Conservation (phyloP, 192 early-diverging fungal species). For the Coemansia sp. region DNA sequence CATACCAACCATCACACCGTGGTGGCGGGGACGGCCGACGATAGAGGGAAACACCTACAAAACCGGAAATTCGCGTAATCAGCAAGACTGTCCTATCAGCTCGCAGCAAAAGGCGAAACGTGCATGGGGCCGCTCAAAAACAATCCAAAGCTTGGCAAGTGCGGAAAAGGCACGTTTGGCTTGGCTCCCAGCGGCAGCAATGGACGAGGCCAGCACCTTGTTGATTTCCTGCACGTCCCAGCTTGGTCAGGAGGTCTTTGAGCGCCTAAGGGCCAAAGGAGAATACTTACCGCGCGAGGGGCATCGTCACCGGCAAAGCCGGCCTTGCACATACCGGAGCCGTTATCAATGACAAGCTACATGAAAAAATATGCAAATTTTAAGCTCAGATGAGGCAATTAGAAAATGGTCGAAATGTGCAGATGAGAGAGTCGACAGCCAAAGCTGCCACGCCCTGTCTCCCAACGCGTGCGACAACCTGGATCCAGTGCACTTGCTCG, state of each 20-base stretch:
- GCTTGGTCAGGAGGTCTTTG: too few relatives aligned
- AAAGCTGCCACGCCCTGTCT: too few relatives aligned
- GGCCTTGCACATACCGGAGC: conserved; percentile 94
- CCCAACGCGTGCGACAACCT: neutral
- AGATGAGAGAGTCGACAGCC: conserved; percentile 6
- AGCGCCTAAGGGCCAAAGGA: neutral
- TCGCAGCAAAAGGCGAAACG: neutral
- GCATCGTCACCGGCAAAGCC: conserved; percentile 92
- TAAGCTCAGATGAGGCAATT: conserved; percentile 25
- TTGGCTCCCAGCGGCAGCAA: too few relatives aligned
- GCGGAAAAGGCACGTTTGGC: too few relatives aligned
- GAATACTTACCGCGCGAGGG: conserved; percentile 71
- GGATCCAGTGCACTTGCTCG: neutral
- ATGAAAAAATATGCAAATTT: conserved; percentile 5
- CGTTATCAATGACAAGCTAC: conserved; percentile 87
- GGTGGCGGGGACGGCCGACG: conserved; percentile 83
- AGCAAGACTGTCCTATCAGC: neutral
- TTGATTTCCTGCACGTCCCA: too few relatives aligned
- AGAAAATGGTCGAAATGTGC: conserved; percentile 11
- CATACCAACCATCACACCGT: conserved; percentile 89
- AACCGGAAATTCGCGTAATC: conserved; percentile 4
- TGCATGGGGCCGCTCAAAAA: neutral
- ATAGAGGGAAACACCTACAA: conserved; percentile 75
- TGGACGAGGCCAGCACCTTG: neutral
- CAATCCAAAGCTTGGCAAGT: neutral